Base-by-base conservation (phyloP, 2,329 filamentous ascomycete genomes). In the Calonectria hawksworthii region DNA sequence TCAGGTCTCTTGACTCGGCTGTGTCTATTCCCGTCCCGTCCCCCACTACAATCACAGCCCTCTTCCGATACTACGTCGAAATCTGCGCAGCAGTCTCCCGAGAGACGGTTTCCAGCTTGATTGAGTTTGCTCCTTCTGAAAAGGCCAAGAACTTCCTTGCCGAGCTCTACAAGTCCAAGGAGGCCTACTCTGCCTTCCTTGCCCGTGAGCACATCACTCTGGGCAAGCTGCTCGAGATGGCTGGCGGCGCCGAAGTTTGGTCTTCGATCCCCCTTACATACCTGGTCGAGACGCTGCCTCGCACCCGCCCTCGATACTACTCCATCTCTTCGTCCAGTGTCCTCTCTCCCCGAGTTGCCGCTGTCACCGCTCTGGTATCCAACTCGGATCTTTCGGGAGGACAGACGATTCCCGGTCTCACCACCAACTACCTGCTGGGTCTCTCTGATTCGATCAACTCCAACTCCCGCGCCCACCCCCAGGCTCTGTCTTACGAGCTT, bases 281-380 rank as follows among this genome's bases (percentile, higher is more conserved):
- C 21, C 59, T 74, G 11, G 72, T 74, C 3, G 72, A 74, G 59
- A 74, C 72, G 38, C 38, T 74, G 23, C 72, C 67, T 16, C 72
- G 72, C 23, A 74, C 67, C 86, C 88, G 89, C 13, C 85, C 90
- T 32, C 89, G 90, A 16, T 90, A 91, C 75, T 92, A 92, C 82
- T 90, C 88, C 8, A 91, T 92, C 75, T 92, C 90, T 0, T 91
- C 89, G 0, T 91, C 90, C 18, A 85, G 84, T 10, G 83, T 86
- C 36, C 21, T 72, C 7, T 68, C 68, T 3, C 64, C 68, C 13
- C 36, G 68, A 13, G 64, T 74, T 6, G 68, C 73, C 28, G 47
- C 64, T 14, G 68, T 70, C 1, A 72, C 68, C 4, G 73, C 68
- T 3, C 38, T 74, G 8, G 73, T 72, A 2, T 72, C 76, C n/a